phyloP scores from a whole-genome alignment of 1,284 basidiomycete genomes.

The Veloporphyrellus conicus region DNA sequence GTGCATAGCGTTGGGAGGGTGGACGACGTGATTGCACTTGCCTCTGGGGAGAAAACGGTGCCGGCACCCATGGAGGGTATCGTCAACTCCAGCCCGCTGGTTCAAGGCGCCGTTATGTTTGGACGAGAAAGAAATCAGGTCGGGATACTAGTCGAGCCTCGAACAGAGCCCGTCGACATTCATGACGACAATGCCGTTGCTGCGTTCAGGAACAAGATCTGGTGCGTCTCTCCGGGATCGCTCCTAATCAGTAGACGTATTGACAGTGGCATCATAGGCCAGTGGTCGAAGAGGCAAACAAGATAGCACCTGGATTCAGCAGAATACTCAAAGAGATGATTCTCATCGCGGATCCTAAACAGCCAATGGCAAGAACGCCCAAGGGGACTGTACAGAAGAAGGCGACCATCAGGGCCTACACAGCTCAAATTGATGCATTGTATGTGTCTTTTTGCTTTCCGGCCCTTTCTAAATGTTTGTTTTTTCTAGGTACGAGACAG shows the following conservation, averaged over 20 bases:
- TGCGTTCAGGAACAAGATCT: conserved; percentile 24
- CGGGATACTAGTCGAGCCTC: conserved; percentile 29
- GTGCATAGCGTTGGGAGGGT: conserved; percentile 24
- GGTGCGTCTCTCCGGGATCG: conserved; percentile 13
- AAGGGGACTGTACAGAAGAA: conserved; percentile 32
- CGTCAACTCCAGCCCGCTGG: conserved; percentile 8
- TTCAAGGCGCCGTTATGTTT: conserved; percentile 25
- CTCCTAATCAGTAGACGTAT: no score
- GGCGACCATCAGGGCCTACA: conserved; percentile 26
- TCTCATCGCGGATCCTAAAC: conserved; percentile 22
- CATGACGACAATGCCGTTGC: conserved; percentile 17
- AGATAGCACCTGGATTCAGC: conserved; percentile 30
- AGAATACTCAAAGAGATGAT: conserved; percentile 36
- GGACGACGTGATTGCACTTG: conserved; percentile 23
- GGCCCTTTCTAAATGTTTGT: no score
- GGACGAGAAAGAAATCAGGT: conserved; percentile 20
- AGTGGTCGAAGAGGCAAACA: conserved; percentile 34
- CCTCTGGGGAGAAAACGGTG: conserved; percentile 25
- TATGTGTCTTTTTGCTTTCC: conserved; percentile 4
- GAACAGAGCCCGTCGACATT: conserved; percentile 17
- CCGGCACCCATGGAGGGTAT: conserved; percentile 20
- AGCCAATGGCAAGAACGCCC: conserved; percentile 25
- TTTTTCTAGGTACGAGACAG: conserved; percentile 9
- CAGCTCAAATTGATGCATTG: conserved; percentile 27
- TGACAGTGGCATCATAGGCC: conserved; percentile 11